These are phyloP conservation scores for Pythium aristosporum DNA, from an alignment of 352 stramenopile species.

Conservation along the genomic window DNA sequence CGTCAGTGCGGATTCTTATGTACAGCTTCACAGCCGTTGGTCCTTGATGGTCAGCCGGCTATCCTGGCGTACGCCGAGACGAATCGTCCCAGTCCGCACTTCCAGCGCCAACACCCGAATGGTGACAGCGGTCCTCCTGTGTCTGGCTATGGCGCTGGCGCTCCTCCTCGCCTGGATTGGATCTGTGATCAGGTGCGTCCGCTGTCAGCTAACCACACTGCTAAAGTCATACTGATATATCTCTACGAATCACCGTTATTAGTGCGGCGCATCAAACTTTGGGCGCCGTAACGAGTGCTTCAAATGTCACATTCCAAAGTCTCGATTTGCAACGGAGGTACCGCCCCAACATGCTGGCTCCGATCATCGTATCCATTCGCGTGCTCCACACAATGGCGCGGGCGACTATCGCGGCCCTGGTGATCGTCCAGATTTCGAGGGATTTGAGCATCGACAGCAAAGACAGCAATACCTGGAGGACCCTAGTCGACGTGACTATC, in stretches of 20 bases:
- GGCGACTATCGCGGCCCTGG: not conserved
- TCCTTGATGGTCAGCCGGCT: constrained; percentile 45
- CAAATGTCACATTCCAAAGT: constrained; percentile 52
- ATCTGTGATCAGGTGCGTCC: constrained; percentile 56
- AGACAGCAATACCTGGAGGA: not conserved
- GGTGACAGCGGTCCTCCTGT: not conserved
- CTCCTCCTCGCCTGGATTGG: constrained; percentile 52
- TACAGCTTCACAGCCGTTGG: constrained; percentile 50
- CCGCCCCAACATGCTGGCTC: not conserved
- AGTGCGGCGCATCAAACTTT: constrained; percentile 83
- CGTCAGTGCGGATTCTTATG: not conserved
- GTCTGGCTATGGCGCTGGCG: constrained; percentile 18
- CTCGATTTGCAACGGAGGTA: constrained; percentile 27
- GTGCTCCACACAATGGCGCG: not conserved
- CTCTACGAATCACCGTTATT: not conserved
- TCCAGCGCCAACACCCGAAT: not conserved
- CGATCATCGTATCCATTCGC: not conserved
- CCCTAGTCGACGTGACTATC: not conserved
- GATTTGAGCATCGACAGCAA: constrained; percentile 1
- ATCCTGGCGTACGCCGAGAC: constrained; percentile 22
- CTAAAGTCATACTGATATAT: not conserved
- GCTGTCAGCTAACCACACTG: not conserved
- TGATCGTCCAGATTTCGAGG: not conserved
- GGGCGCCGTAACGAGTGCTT: constrained; percentile 59
- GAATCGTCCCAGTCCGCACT: constrained; percentile 16